Conservation (phyloP, 257 asterid genomes). For the Capsicum baccatum region DNA sequence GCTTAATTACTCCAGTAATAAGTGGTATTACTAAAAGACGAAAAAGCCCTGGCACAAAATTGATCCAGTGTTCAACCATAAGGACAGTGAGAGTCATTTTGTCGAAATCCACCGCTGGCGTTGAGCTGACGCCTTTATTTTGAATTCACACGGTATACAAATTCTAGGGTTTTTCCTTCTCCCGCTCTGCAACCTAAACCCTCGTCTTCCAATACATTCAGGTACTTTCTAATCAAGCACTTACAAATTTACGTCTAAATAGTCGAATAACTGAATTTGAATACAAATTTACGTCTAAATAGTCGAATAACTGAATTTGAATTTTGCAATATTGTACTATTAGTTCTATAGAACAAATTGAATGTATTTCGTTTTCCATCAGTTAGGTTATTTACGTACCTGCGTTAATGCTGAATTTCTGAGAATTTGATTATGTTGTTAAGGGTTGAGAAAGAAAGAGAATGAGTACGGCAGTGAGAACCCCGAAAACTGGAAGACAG, state of each 20-base stretch:
- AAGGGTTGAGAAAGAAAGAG: constrained; percentile 32
- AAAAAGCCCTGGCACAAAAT: not conserved
- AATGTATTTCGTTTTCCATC: not conserved
- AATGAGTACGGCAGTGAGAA: constrained; percentile 67
- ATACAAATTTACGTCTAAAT: not conserved
- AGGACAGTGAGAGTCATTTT: constrained; percentile 17
- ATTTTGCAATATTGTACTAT: not conserved
- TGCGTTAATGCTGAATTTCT: not conserved
- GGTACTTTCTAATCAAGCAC: not conserved
- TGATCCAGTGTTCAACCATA: not conserved
- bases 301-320: not conserved
- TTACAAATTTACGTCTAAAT: not conserved
- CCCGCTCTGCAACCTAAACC: constrained; percentile 29
- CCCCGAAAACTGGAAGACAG: constrained; percentile 86
- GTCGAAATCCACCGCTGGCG: constrained; percentile 23
- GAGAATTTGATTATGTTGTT: constrained; percentile 1
- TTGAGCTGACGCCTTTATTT: constrained; percentile 24
- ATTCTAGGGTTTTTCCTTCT: constrained; percentile 34
- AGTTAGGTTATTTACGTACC: not conserved
- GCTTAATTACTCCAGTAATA: too few relatives aligned
- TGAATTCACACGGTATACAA: not conserved
- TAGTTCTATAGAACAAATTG: not conserved
- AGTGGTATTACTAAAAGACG: not conserved
- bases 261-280: not conserved
- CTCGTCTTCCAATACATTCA: not conserved